Percentiles rank a stretch among this genome's conserved stretches.
Conservation (phyloP, 2,329 filamentous ascomycete species). For the Canariomyces notabilis region DNA sequence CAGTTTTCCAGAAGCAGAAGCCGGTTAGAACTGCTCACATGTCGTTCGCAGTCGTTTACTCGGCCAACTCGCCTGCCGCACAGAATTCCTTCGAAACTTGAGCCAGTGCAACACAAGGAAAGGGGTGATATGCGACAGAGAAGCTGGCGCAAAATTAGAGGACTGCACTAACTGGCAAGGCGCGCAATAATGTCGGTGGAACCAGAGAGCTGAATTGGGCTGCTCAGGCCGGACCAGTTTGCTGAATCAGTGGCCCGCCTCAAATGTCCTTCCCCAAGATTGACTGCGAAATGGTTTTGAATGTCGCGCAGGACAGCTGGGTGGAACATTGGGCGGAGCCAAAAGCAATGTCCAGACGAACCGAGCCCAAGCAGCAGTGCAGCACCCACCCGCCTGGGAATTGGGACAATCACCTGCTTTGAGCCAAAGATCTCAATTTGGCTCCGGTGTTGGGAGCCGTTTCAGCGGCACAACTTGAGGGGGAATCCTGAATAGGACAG, state of each 20-base stretch:
- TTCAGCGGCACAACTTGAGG: neutral
- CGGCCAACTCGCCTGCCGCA: too few species aligned
- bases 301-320: constrained; percentile 16
- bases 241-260: neutral
- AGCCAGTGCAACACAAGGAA: neutral
- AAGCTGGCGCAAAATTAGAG: neutral
- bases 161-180: neutral
- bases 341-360: neutral
- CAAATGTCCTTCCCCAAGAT: constrained; percentile 8
- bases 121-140: neutral
- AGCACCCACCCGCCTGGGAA: constrained; percentile 12
- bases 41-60: neutral
- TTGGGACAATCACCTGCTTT: constrained; percentile 7
- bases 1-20: constrained; percentile 25
- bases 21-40: constrained; percentile 8
- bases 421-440: constrained; percentile 2
- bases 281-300: constrained; percentile 1
- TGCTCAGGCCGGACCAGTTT: neutral
- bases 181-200: neutral
- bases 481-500: neutral
- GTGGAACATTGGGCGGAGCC: neutral
- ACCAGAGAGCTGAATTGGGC: constrained; percentile 6
- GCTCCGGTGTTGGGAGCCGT: neutral
- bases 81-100: too few species aligned
- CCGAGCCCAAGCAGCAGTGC: constrained; percentile 8